Percentiles rank a stretch among this genome's conserved stretches.
Conservation (phyloP, 345 rosid genomes). For the Pugionium dolabratum region DNA sequence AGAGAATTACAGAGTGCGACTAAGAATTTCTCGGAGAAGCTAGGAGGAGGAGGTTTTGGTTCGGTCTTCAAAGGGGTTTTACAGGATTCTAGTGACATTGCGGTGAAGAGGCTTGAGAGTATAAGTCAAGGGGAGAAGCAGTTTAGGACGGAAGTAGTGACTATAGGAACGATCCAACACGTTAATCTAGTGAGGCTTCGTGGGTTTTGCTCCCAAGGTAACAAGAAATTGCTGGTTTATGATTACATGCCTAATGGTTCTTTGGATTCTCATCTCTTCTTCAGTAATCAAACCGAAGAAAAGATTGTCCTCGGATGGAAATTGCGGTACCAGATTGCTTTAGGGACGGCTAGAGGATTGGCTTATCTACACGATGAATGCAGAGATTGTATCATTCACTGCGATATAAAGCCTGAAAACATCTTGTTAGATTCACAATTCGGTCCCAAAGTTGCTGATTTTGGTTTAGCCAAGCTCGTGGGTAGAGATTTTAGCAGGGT, state of each 20-base stretch:
- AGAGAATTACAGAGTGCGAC: constrained; percentile 67
- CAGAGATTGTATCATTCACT: constrained; percentile 84
- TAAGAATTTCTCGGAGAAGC: constrained; percentile 69
- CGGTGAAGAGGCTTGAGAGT: constrained; percentile 81
- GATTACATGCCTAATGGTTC: constrained; percentile 85
- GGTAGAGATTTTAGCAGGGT: constrained; percentile 86
- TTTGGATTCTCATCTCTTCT: constrained; percentile 60
- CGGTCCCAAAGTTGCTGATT: constrained; percentile 82
- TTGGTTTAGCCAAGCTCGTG: constrained; percentile 79
- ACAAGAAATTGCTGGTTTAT: constrained; percentile 60
- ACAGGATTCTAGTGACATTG: constrained; percentile 64
- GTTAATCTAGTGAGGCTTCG: constrained; percentile 80
- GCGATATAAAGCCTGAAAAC: constrained; percentile 89
- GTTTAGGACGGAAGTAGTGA: constrained; percentile 72
- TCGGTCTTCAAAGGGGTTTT: constrained; percentile 78
- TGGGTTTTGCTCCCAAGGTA: constrained; percentile 80
- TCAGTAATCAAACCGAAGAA: constrained; percentile 16
- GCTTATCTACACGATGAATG: constrained; percentile 81
- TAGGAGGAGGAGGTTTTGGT: constrained; percentile 90
- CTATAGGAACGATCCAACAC: constrained; percentile 78
- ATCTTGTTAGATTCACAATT: constrained; percentile 66
- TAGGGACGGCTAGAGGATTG: constrained; percentile 83
- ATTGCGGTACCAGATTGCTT: constrained; percentile 59
- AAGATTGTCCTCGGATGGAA: constrained; percentile 55
- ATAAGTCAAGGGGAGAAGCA: constrained; percentile 88